These are phyloP conservation scores for Acephala macrosclerotiorum DNA, from an alignment of 2,329 filamentous ascomycete species.

Conservation along the genomic window DNA sequence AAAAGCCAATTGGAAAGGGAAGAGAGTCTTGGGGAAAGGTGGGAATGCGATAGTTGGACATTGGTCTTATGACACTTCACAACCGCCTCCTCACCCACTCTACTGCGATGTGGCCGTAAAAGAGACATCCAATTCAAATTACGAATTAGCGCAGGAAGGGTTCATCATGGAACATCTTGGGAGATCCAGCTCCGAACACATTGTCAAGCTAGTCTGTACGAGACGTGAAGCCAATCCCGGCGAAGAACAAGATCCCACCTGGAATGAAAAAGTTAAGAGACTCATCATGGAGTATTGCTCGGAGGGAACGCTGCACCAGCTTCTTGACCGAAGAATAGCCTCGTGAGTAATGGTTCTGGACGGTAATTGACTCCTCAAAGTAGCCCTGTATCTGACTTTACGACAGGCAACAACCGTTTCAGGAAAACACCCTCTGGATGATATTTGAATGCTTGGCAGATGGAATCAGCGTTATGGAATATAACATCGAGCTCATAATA, in stretches of 20 bases:
- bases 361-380: neutral
- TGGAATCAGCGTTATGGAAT: constrained; percentile 10
- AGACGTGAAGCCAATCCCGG: neutral
- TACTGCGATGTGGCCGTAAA: neutral
- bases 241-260: too few relatives aligned
- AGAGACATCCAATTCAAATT: neutral
- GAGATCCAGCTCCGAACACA: neutral
- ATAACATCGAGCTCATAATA: neutral
- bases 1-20: neutral
- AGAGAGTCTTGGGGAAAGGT: neutral
- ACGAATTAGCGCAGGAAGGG: neutral
- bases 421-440: constrained; percentile 19
- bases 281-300: neutral
- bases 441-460: constrained; percentile 22
- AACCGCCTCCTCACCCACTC: neutral
- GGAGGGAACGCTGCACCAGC: neutral
- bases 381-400: too few relatives aligned
- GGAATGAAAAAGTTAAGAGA: neutral
- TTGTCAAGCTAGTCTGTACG: neutral
- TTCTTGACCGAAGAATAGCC: neutral
- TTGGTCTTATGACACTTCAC: neutral
- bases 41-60: neutral
- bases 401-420: constrained; percentile 14
- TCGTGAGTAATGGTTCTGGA: neutral
- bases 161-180: neutral